Evolutionary conservation across 345 rosid species (phyloP).

Genomic region (Geranium rotundifolium): DNA sequence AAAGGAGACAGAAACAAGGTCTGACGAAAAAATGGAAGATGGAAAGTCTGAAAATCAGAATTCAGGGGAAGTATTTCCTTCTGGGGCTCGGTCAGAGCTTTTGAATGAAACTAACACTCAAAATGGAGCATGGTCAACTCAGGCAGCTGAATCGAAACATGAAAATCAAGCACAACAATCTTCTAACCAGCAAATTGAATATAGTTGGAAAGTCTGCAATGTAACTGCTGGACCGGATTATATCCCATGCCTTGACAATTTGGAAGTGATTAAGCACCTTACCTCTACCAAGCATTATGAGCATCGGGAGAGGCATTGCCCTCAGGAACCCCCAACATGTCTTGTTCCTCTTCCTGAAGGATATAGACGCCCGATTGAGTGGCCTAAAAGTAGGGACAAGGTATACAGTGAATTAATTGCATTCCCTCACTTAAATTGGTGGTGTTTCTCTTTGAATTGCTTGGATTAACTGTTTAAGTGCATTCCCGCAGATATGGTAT

Average conservation of each 20-base stretch:
- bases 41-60: constrained; percentile 32
- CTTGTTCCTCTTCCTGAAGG: constrained; percentile 85
- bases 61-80: constrained; percentile 50
- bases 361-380: constrained; percentile 60
- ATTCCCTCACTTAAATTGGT: neutral
- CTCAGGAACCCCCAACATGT: constrained; percentile 79
- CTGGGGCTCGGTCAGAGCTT: constrained; percentile 76
- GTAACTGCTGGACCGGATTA: constrained; percentile 82
- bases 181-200: constrained; percentile 29
- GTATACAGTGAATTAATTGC: constrained; percentile 13
- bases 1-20: constrained; percentile 21
- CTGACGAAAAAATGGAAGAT: constrained; percentile 32
- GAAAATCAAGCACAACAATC: constrained; percentile 66
- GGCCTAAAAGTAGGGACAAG: constrained; percentile 98
- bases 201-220: constrained; percentile 80
- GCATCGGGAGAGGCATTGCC: constrained; percentile 98
- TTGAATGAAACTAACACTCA: constrained; percentile 57
- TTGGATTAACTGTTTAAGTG: constrained; percentile 3
- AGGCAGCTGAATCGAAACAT: constrained; percentile 73
- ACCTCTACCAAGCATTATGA: constrained; percentile 74
- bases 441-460: neutral
- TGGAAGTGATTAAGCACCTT: constrained; percentile 64
- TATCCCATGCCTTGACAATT: constrained; percentile 95
- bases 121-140: constrained; percentile 77
- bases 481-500: constrained; percentile 70